Base-by-base conservation (phyloP, 1,284 basidiomycete species). In the Pseudozyma sp. region DNA sequence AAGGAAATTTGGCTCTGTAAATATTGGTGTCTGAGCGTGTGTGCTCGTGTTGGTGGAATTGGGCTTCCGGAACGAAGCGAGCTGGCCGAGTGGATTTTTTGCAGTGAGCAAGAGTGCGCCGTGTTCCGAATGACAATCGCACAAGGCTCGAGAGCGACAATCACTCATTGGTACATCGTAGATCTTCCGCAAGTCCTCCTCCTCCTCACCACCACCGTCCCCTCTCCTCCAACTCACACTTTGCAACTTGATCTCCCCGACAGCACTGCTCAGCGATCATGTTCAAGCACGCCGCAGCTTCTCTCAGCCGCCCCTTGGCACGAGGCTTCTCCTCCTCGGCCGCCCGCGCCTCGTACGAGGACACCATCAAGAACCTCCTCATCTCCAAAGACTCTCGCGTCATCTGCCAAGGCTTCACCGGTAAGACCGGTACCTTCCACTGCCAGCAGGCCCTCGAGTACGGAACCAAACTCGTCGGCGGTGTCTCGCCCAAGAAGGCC, bases 341-440 rank as follows among this genome's bases (percentile, higher is more conserved):
- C 17, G 42, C 74, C 5, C 78, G 82, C 48, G 64, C 67, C 33
- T 78, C 77, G 61, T 97, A 97, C 86, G 93, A 91, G 67, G 92
- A 93, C 85, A 96, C 94, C 65, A 92, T 94, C 85, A 88, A 90
- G 85, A 97, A 97, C 87, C 89, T 97, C 75, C 90, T 91, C 82
- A 92, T 97, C 85, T 90, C 94, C 87, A 94, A 94, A 85, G 93
- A 99, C 86, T 97, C 96, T 77, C 79, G 73, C 61, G 71, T 84
- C 57, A 80, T 84, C 59, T 80, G 79, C 69, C 82, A 84, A 68
- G 83, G 83, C 19, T 84, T 84, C 76, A 84, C 84, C 42, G 97
- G 97, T 85, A 98, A 97, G 90, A 99, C 96, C 68, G 96, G 91
- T 80, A 98, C 96, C 79, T 99, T 99, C 90, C 97, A 99, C 88